Evolutionary conservation across 2,329 filamentous ascomycete species (phyloP), one percentile per base, ranked within the genome.

Genomic region (Chalara sp.): DNA sequence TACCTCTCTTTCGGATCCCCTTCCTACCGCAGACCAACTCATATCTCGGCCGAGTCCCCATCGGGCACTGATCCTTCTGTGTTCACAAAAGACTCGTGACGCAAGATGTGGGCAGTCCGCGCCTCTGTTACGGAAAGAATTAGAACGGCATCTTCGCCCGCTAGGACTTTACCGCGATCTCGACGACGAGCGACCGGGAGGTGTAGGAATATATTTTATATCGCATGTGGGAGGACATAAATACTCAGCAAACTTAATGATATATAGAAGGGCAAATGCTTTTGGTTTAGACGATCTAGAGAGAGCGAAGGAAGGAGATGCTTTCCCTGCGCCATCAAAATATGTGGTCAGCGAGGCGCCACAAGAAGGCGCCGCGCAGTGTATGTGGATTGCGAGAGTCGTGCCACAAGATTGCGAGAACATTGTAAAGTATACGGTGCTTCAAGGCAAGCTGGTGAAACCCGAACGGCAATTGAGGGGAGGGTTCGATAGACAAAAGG

Each of bases 221-320:
- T 92, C 84, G 59, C 93, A 99, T 65, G 90, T 96, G 3, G 93
- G 93, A 31, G 93, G 93, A 0, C 93, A 99, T 74, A 96, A 96
- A 72, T 97, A 95, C 71, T 84, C 85, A 44, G 93, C 93, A 31
- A 99, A 99, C 63, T 82, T 97, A 60, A 87, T 99, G 74, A 76
- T 99, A 1, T 97, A 99, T 68, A 80, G 93, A 7, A 77, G 61
- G 51, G 54, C 59, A 40, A 57, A 67, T 54, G 65, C 65, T 5
- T 67, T 66, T 54, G 65, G 65, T 6, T 30, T 66, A 13, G 63
- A 66, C 44, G 40, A 52, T 6, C 47, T 65, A 39, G 58, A 63
- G 40, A 54, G 63, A 41, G 62, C 55, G 52, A 69, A 67, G 48
- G 62, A 59, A 44, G 65, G 63, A 39, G 63, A 65, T 43, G 58